Percentiles rank a stretch among this genome's conserved stretches.
Conservation (phyloP, 78 protist genomes). For the Dictyostelium capitatum region DNA sequence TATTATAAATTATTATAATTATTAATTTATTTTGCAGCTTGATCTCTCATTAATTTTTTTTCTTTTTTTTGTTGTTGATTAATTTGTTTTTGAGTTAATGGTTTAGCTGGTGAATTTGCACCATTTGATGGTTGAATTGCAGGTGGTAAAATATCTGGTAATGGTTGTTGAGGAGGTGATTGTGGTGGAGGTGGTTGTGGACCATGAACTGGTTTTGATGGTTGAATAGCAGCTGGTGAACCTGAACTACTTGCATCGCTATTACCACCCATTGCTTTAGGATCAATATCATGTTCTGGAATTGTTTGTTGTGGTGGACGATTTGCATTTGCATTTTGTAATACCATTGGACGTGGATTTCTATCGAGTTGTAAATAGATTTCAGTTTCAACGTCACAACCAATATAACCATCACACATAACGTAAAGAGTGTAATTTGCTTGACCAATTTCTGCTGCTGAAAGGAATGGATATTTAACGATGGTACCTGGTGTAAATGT, state of each 20-base stretch:
- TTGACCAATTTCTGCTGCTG: constrained; percentile 17
- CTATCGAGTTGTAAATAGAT: background rate
- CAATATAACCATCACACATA: constrained; percentile 73
- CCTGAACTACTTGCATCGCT: no score
- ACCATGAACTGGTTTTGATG: background rate
- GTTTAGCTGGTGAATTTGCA: background rate
- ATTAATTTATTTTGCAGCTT: no score
- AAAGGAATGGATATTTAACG: constrained; percentile 44
- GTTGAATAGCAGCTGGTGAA: background rate
- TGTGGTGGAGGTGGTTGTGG: background rate
- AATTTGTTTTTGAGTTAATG: constrained; percentile 19
- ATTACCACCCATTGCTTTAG: no score
- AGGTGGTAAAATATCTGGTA: no score
- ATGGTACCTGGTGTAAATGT: constrained; percentile 36
- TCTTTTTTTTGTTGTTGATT: constrained; percentile 15
- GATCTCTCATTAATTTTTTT: background rate
- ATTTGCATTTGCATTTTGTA: background rate
- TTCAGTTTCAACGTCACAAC: constrained; percentile 36
- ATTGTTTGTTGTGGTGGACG: background rate
- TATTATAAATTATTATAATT: no score
- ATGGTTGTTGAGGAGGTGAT: constrained; percentile 2
- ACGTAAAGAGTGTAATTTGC: constrained; percentile 27
- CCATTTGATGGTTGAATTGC: background rate
- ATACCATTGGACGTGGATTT: constrained; percentile 67
- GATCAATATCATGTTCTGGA: background rate